Evolutionary conservation across 306 rosid species (phyloP), one percentile per base, ranked within the genome.

Genomic region (Bauhinia variegata): DNA sequence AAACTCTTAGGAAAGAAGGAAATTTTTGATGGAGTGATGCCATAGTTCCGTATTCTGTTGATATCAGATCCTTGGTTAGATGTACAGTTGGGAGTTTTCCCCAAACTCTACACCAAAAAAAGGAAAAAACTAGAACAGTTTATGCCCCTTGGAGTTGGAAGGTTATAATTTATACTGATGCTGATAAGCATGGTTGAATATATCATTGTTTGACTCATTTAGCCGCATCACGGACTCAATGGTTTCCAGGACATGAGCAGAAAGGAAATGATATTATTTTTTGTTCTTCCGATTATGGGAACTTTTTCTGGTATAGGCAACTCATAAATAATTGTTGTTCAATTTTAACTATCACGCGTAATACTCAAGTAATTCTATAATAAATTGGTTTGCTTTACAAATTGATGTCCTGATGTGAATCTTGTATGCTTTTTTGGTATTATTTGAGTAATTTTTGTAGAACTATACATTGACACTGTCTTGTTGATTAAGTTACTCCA

Each of bases 391-490:
- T 52, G 18, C 33, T 65, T 11, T 44, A 57, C 57, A 38, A 18
- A 8, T 14, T 5, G 19, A 72, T 67, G 33, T 52, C 36, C 9
- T n/a, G 39, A 31, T 54, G 32, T 49, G 44, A 61, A 55, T 63
- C 64, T 23, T 55, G 50, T 63, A 8, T 50, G 3, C 46, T 49
- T 18, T 71, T 80, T 63, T 59, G 66, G 9, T 50, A 36, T 72
- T 15, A 55, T 80, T 19, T 44, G 30, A 49, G 48, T 49, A 19
- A 54, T 31, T 61, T 56, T 32, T 60, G 16, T 36, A 36, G 65
- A 36, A 65, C 14, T 30, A 14, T 9, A 5, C 52, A 55, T 15
- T 42, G 36, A 41, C 43, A n/a, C n/a, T 43, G 42, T 52, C 36
- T 60, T 75, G 47, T 28, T 17, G 41, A 63, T 43, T 23, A 9